phyloP scores from a whole-genome alignment of 1,284 basidiomycete species.

The Athelia psychrophila region DNA sequence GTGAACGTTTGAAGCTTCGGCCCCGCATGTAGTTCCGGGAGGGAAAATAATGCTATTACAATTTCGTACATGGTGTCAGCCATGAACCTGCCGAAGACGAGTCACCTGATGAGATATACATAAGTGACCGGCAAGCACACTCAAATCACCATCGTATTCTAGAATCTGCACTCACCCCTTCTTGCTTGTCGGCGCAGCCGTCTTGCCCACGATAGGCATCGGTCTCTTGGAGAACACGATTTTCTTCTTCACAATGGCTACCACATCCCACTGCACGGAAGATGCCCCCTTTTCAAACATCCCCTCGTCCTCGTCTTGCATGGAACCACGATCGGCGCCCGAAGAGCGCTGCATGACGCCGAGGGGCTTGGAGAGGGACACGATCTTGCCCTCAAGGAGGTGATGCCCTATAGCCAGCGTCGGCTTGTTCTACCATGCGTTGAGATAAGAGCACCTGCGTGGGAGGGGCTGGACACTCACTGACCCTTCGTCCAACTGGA shows the following conservation, averaged over 20 bases:
- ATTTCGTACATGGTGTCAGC: no score
- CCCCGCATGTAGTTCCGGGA: no score
- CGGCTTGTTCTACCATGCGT: conserved; percentile 62
- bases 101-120: no score
- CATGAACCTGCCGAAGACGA: no score
- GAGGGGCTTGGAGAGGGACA: conserved; percentile 72
- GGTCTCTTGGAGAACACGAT: conserved; percentile 77
- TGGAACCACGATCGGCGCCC: conserved; percentile 1
- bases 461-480: conserved; percentile 27
- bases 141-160: no score
- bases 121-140: no score
- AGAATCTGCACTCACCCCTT: no score
- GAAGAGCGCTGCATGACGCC: conserved; percentile 56
- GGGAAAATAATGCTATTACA: no score
- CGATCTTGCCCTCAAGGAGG: conserved; percentile 84
- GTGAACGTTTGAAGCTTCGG: no score
- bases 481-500: conserved; percentile 49
- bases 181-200: background rate
- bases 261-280: conserved; percentile 40
- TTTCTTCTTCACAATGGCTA: conserved; percentile 70
- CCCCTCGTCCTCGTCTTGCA: conserved; percentile 11
- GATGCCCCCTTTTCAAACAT: conserved; percentile 32
- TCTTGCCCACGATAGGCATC: conserved; percentile 52
- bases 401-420: conserved; percentile 86
- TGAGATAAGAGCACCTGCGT: background rate